Evolutionary conservation across 2,329 filamentous ascomycete genomes (phyloP).

Genomic region (Penicillium sp.): DNA sequence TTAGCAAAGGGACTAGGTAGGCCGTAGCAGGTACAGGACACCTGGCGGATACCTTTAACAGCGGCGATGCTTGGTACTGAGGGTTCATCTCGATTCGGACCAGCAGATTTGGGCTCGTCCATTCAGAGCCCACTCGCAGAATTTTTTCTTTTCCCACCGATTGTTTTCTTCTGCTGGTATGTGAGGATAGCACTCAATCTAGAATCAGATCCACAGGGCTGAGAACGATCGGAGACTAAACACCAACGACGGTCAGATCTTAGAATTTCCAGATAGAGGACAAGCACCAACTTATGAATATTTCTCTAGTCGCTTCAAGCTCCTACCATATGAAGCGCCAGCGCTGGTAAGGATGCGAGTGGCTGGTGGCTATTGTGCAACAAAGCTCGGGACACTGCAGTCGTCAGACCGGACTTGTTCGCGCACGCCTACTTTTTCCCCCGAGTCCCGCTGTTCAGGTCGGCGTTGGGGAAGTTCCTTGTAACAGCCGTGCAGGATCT

Average conservation of each 20-base stretch:
- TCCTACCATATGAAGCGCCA: background rate
- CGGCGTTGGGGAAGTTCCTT: background rate
- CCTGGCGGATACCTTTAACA: conserved; percentile 5
- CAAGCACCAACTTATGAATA: background rate
- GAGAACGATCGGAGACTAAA: conserved; percentile 16
- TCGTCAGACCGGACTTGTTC: conserved; percentile 1
- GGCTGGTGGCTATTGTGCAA: conserved; percentile 13
- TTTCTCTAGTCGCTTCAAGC: background rate
- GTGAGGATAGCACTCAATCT: conserved; percentile 1
- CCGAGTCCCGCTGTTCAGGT: conserved; percentile 3
- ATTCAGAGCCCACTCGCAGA: conserved; percentile 15
- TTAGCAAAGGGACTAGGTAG: background rate
- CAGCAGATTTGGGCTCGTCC: background rate
- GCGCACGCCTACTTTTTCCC: background rate
- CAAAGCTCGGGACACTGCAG: conserved; percentile 14
- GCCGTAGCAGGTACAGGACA: background rate
- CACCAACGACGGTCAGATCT: conserved; percentile 2
- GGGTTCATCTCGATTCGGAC: conserved; percentile 6
- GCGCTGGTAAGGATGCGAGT: conserved; percentile 1
- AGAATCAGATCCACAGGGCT: conserved; percentile 18
- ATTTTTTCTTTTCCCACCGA: conserved; percentile 12
- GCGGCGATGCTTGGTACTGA: background rate
- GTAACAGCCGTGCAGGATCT: background rate
- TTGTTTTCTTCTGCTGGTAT: conserved; percentile 4
- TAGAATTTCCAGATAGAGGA: background rate